Evolutionary conservation across 257 asterid species (phyloP), one percentile per base, ranked within the genome.

Genomic region (Ligustrum vulgare): DNA sequence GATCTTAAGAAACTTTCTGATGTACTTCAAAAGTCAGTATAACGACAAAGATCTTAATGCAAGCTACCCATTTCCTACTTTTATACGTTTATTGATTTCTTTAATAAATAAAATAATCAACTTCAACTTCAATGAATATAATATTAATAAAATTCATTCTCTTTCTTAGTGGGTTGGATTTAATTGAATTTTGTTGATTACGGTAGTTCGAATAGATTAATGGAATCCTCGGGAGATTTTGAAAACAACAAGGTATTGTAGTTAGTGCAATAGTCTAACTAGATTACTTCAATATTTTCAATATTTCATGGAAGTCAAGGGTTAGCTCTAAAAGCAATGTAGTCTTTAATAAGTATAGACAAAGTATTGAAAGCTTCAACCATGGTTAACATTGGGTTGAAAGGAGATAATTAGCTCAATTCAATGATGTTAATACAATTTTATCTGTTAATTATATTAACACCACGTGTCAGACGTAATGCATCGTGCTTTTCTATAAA

Each of bases 1-100:
- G 96, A 90, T 92, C 93, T 89, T 93, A 84, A 86, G 92, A 90
- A 87, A 75, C 89, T 80, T 11, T 82, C 83, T 78, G 79, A 75
- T 81, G 91, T 81, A 78, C 87, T 87, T 87, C 80, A 33, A 82
- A 84, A 80, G 86, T 83, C 87, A 87, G 85, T 86, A 86, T 76
- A 84, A 83, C 91, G 85, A 84, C 96, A 87, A 84, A 79, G 86
- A 86, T 90, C 84, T 86, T 81, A 83, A 86, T 80, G 72, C 82
- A 78, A 82, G 85, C 82, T 83, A 76, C 80, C 80, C 70, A 69
- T 35, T 76, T 70, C 43, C 12, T 4, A 32, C 45, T 69, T 65
- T 28, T 28, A 56, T 66, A 35, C 20, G 64, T 51, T 49, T 58
- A 32, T 23, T 36, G 2, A 18, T 34, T 70, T 7, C 37, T 22